Base-by-base conservation (phyloP, 495 filamentous ascomycete species). In the Penicillium coffeae region DNA sequence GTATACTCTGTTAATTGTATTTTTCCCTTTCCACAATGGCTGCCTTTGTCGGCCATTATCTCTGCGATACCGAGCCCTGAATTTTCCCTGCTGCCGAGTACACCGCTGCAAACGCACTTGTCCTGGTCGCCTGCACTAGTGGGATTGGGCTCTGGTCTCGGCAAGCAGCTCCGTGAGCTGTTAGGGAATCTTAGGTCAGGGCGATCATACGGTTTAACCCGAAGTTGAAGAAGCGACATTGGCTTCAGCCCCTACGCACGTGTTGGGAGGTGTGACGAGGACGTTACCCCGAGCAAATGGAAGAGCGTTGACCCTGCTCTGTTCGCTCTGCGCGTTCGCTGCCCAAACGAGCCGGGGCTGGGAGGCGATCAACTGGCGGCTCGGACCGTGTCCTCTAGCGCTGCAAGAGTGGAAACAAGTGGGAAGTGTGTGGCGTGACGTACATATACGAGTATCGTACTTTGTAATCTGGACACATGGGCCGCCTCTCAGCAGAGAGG, bases 331-430 rank as follows among this genome's bases (percentile, higher is more conserved):
- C 14, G 50, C 38, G 13, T 41, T 42, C 20, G 18, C 49, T 59
- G 55, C 55, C 59, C 49, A 51, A 59, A 46, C 27, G 50, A 45
- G 36, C 38, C 32, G 47, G 43, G 21, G 21, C 25, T 14, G 30
- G 32, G 21, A 13, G 22, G 22, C 16, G 22, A 35, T 51, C 42
- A 44, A 49, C 51, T 47, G 45, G 32, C 53, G 56, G 56, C 56
- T 60, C 56, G 56, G 56, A 62, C 56, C 53, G 59, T 59, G 37
- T 47, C 43, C 50, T 54, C 52, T 42, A 30, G 25, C 25, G 25
- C 25, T 48, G 25, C n/a, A n/a, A n/a, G n/a, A 48, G 45, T 48
- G 45, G 18, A n/a, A 20, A 41, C 40, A 32, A 18, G 25, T 42
- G n/a, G 37, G 15, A 45, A 30, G 25, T 4, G 25, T 4, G 10